phyloP scores from a whole-genome alignment of 306 rosid species.

The Corylus americana region DNA sequence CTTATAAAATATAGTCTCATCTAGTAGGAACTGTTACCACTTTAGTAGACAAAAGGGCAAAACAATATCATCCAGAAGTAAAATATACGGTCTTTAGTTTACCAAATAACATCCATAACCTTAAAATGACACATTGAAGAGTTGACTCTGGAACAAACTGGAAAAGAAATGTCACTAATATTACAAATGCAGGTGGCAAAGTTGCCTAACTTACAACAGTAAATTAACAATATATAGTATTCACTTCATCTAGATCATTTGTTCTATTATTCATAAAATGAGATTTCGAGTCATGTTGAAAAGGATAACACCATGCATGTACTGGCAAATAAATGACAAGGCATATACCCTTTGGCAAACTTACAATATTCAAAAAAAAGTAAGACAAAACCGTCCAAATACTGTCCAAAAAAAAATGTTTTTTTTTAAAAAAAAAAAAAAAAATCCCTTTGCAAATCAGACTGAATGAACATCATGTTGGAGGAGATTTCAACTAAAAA shows the following conservation, averaged over 20 bases:
- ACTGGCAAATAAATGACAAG: not conserved
- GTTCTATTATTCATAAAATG: not conserved
- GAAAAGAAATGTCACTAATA: not conserved
- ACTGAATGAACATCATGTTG: not conserved
- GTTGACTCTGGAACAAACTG: not conserved
- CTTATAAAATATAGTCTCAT: no score
- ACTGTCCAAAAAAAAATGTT: not conserved
- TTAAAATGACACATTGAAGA: not conserved
- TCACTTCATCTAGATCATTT: not conserved
- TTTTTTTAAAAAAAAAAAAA: not conserved
- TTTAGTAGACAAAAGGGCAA: not conserved
- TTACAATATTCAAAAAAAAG: not conserved
- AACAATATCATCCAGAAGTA: not conserved
- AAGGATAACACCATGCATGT: not conserved
- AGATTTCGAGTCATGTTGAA: not conserved
- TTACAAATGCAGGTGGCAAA: not conserved
- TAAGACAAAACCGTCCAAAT: not conserved
- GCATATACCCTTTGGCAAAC: not conserved
- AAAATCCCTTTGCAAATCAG: not conserved
- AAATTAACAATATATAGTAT: not conserved
- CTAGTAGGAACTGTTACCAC: not conserved
- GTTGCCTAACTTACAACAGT: not conserved
- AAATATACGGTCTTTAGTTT: not conserved
- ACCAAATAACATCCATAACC: not conserved
- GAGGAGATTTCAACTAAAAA: constrained; percentile 4